Base-by-base conservation (phyloP, 306 rosid genomes). In the Vigna hirtella region DNA sequence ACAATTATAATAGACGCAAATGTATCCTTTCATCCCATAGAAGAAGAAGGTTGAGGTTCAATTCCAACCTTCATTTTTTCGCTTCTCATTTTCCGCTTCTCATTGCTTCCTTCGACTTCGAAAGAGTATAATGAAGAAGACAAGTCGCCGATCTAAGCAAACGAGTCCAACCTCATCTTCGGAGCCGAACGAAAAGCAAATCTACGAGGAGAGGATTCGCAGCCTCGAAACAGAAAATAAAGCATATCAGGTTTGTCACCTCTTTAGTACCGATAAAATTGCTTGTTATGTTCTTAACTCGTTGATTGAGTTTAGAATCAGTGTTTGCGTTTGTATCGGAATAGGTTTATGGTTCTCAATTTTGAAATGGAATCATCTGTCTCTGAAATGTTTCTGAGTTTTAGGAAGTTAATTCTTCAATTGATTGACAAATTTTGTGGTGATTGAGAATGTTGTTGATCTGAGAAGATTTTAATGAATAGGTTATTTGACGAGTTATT, bases 101-200 rank as follows among this genome's bases (percentile, higher is more conserved):
- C 22, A n/a, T 43, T 32, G 5, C 14, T 45, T 45, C 12, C 34
- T 71, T 77, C 59, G 22, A 20, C 22, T 64, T 75, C 58, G 45
- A 1, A 49, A 38, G 69, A 66, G 13, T 0, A 70, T n/a, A 43
- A 93, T 93, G 97, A 93, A 81, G 92, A 90, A 79, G 79, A 43
- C 81, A 42, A 88, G 48, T 82, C 96, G 99, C 72, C 85, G 91
- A 63, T 86, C 93, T 0, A 91, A 93, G 87, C 90, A 88, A 69
- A 22, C 91, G 0, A 84, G 82, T 43, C 89, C 90, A 2, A 42
- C 66, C 6, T 76, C 91, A 6, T 43, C 74, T 30, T 73, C 84
- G 2, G 79, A 69, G 18, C n/a, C 84, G 7, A 86, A 66, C 70
- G 79, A 76, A 66, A 85, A 58, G 70, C 81, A 70, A 77, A 70